Base-by-base conservation (phyloP, 2,329 filamentous ascomycete genomes). In the Tolypocladium paradoxum region DNA sequence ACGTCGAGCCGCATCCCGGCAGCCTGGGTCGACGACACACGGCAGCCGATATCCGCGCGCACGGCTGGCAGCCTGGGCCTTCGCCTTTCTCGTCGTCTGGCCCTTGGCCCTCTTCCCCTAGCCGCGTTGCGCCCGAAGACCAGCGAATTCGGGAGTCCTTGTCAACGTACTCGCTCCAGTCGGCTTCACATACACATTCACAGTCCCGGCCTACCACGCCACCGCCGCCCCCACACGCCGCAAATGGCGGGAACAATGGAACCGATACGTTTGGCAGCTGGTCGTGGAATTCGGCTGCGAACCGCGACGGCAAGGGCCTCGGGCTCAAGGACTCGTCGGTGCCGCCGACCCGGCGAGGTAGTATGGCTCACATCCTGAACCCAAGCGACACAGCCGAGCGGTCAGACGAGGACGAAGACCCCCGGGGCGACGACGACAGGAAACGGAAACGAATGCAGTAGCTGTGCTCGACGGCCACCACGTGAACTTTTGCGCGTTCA, bases 1-100 rank as follows among this genome's bases (percentile, higher is more conserved):
- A 81, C 54, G 76, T 82, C 34, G 77, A 84, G 60, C 76, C 79
- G 29, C 79, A 82, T 35, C 82, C 84, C 36, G 79, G 82, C 53
- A 90, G 83, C 62, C 76, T 96, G 48, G 81, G 84, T 46, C 84
- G 92, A 57, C 83, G 92, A 56, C 93, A 99, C 70, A 99, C 93
- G 2, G 92, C 91, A 38, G 93, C 93, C 54, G 93, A 99, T 66
- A 97, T 99, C 61, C 85, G 93, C 51, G 86, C 91, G 61, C 87
- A 90, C 65, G 89, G 87, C 37, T 92, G 88, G 83, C 85, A 84
- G 57, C 76, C 76, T 8, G 59, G 57, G 43, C 76, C 81, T 29
- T 87, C 85, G 6, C 87, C 85, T 12, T 87, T 64, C 37, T 55
- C 83, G 64, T 76, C 75, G 9, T 73, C 76, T 1, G 68, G 70